A percentile compares a stretch with the other conserved stretches of the same genome.
phyloP scores from a whole-genome alignment of 495 filamentous ascomycete species.

The Gamarada debralockiae region DNA sequence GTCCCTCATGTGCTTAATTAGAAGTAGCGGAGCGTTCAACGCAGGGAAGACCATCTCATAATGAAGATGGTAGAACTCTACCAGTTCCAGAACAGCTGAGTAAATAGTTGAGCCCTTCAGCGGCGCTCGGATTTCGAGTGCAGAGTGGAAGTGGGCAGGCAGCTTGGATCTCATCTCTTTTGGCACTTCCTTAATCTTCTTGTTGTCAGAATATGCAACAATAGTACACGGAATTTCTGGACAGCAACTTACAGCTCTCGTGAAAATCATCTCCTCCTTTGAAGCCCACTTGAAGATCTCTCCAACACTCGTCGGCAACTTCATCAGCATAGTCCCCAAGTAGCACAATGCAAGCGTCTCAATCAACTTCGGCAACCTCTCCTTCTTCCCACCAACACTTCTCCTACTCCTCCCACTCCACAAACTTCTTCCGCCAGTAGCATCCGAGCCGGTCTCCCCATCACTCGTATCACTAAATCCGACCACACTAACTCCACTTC shows the following conservation, averaged over 20 bases:
- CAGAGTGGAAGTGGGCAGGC: slow-evolving; percentile 51
- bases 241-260: slow-evolving; percentile 32
- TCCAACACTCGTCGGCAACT: slow-evolving; percentile 56
- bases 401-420: slow-evolving; percentile 21
- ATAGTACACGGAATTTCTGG: too few relatives aligned
- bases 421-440: slow-evolving; percentile 13
- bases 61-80: slow-evolving; percentile 57
- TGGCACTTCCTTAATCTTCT: slow-evolving; percentile 45
- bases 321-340: slow-evolving; percentile 58
- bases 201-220: neutral
- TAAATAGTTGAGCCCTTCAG: slow-evolving; percentile 57
- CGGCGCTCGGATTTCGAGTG: slow-evolving; percentile 54
- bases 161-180: slow-evolving; percentile 61
- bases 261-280: slow-evolving; percentile 30
- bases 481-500: slow-evolving; percentile 37
- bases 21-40: slow-evolving; percentile 61
- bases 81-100: slow-evolving; percentile 52
- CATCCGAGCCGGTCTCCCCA: slow-evolving; percentile 17
- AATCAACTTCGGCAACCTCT: slow-evolving; percentile 50
- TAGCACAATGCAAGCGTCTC: slow-evolving; percentile 67
- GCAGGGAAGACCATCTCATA: slow-evolving; percentile 70
- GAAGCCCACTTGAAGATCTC: slow-evolving; percentile 55
- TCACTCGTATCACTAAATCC: slow-evolving; percentile 20
- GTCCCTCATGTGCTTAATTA: slow-evolving; percentile 66
- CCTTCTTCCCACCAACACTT: slow-evolving; percentile 19